Base-by-base conservation (phyloP, 2,329 filamentous ascomycete genomes). In the Exophiala spinifera region DNA sequence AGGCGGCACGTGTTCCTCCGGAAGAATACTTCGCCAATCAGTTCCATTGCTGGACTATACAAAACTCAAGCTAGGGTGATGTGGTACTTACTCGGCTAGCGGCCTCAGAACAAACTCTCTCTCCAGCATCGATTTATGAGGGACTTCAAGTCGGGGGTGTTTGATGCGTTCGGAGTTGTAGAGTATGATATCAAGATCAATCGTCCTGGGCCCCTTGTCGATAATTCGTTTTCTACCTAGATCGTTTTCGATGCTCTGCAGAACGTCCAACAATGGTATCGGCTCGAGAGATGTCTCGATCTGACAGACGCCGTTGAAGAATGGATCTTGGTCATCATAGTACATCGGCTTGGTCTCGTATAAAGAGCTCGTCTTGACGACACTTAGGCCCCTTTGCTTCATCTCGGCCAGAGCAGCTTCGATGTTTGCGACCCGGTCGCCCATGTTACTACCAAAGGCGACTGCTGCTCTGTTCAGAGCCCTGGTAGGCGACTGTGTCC, bases 291-390 rank as follows among this genome's bases (percentile, higher is more conserved):
- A 79, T 3, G 94, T 97, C 72, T 90, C 86, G 46, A 96, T 83
- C 90, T 96, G 62, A 15, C 34, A 63, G 21, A 86, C 91, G 17
- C 91, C 94, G 68, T 99, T 99, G 45, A 96, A 76, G 67, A 99
- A 99, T 25, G 83, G 82, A 59, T 85, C 85, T 70, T 99, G 94
- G 60, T 96, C 87, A 59, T 88, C 76, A 60, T 96, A 88, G 71
- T 99, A 99, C 94, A 99, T 99, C 19, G 94, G 90, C 64, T 89
- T 85, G 3, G 92, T 99, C 74, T 97, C 91, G 81, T 94, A 99
- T 2, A 99, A 77, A 57, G 85, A 87, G 70, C 92, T 97, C 0
- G 92, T 96, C 64, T 86, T 80, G 65, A 83, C 79, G 36, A 99
- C 81, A 49, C 74, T 82, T 67, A 97, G 89, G 31, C 84, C 85